Evolutionary conservation across 345 rosid genomes (phyloP), one percentile per base, ranked within the genome.

Genomic region (Schrenkiella parvula): DNA sequence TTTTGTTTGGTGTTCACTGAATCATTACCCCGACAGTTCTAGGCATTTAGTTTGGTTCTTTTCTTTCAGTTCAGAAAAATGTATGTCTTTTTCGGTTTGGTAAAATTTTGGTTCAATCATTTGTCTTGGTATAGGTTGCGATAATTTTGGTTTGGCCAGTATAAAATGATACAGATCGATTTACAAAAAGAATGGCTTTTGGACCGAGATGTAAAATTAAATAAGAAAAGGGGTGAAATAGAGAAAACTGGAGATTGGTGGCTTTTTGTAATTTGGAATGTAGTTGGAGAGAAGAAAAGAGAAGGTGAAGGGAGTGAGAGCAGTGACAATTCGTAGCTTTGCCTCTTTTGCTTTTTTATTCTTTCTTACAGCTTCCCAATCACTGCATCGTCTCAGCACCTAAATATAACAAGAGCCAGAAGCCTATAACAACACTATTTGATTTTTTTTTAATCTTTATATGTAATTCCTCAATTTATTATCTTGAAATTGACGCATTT

Each of bases 321-420:
- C 29, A 75, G 56, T 75, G 79, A 68, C 74, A 75, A 75, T 42
- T 46, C 74, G 70, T 75, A 68, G 64, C 57, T 60, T 74, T 65
- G 51, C 59, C 43, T 66, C 25, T 43, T 73, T 34, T 64, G 39
- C 67, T 14, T 26, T 73, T 29, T 28, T 31, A 66, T 74, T 55
- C 71, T 56, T 66, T 57, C 68, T 31, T 58, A 58, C 60, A 48
- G 61, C 64, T 68, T 67, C 68, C 56, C 64, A 75, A 75, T 68
- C 74, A 75, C 79, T 75, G 64, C 61, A 9, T 74, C 61, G 4
- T 39, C 72, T 43, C 78, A 73, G 72, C 31, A 48, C 73, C 73
- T 66, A 74, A 74, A 6, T 48, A 32, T 17, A 44, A 8, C 0
- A 17, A 51, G 62, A 59, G 41, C 50, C 78, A 35, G 66, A 73